A percentile compares a stretch with the other conserved stretches of the same genome.
Conservation (phyloP, 352 stramenopile species). For the Phytophthora macrochlamydospora region DNA sequence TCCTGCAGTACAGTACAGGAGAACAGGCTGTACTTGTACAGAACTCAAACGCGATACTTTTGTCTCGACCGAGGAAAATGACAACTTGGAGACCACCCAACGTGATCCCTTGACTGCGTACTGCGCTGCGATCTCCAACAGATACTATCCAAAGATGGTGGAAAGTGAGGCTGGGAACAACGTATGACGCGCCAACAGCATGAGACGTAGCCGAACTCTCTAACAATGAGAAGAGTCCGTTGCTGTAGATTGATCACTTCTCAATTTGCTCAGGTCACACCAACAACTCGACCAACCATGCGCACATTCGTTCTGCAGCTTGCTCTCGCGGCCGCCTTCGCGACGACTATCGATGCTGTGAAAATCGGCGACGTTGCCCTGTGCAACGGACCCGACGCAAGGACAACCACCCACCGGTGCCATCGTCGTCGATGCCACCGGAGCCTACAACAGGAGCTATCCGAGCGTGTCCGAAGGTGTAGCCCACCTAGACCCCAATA, state of each 20-base stretch:
- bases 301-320: slow-evolving; percentile 10
- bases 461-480: slow-evolving; percentile 18
- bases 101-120: no score
- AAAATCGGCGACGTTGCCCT: background rate
- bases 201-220: no score
- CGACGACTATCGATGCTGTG: background rate
- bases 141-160: no score
- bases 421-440: slow-evolving; percentile 29
- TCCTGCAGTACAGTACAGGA: no score
- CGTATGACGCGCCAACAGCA: no score
- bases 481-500: slow-evolving; percentile 14
- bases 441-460: slow-evolving; percentile 14
- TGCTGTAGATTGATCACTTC: slow-evolving; percentile 8
- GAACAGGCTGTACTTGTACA: no score
- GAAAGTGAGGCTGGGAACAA: no score
- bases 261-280: slow-evolving; percentile 3
- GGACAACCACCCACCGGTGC: slow-evolving; percentile 13
- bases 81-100: no score
- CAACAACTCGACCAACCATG: slow-evolving; percentile 11
- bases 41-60: no score
- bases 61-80: no score
- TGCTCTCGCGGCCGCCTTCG: slow-evolving; percentile 5
- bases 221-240: no score
- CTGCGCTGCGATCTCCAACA: no score
- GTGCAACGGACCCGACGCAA: slow-evolving; percentile 17